A percentile compares a stretch with the other conserved stretches of the same genome.
These are phyloP conservation scores for Colletotrichum aenigma DNA, from an alignment of 2,329 filamentous ascomycete genomes.

Conservation along the genomic window DNA sequence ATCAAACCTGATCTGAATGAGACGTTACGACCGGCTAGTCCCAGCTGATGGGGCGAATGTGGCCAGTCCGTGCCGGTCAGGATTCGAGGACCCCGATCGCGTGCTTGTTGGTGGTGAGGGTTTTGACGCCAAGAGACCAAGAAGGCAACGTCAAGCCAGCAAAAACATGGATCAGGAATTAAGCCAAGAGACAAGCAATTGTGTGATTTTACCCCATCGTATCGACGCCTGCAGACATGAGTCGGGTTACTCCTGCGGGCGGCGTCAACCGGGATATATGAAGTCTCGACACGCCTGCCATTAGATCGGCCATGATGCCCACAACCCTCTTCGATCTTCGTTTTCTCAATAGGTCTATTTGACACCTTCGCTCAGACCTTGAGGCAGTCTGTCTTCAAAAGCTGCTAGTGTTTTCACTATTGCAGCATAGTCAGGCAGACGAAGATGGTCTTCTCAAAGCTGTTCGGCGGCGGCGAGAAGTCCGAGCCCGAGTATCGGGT, in stretches of 20 bases:
- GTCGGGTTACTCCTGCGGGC: background rate
- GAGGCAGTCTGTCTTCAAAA: background rate
- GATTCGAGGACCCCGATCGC: background rate
- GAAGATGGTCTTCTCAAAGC: constrained; percentile 6
- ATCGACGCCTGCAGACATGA: background rate
- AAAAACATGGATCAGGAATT: background rate
- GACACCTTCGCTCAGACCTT: background rate
- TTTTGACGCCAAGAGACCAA: background rate
- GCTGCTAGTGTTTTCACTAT: background rate
- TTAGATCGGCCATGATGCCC: fast-evolving
- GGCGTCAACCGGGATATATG: background rate
- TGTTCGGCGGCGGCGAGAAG: constrained; percentile 8
- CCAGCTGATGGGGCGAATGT: background rate
- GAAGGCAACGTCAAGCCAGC: background rate
- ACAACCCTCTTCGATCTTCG: background rate
- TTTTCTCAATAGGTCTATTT: background rate
- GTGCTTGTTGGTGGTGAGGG: background rate
- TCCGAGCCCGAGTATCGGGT: background rate
- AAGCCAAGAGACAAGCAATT: constrained; percentile 6
- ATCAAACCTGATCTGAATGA: background rate
- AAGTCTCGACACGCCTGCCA: background rate
- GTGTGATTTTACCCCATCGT: constrained; percentile 11
- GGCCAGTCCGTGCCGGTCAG: background rate
- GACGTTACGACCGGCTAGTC: constrained; percentile 1
- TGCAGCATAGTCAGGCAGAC: background rate